phyloP scores from a whole-genome alignment of 805 yeast genomes.

The Pichia gijzeniarum region DNA sequence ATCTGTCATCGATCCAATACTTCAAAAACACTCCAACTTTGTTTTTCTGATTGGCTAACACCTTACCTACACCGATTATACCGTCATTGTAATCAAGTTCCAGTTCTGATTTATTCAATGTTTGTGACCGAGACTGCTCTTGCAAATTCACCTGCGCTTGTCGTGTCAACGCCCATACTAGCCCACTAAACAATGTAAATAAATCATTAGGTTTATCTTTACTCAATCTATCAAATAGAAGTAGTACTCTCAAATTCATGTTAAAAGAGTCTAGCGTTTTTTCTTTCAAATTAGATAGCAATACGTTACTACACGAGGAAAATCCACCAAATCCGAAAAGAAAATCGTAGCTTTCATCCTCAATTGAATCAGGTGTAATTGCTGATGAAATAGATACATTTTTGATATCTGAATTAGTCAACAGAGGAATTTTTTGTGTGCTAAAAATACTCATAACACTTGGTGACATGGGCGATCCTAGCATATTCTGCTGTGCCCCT shows the following conservation, averaged over 20 bases:
- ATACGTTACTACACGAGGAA: slow-evolving; percentile 22
- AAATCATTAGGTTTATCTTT: slow-evolving; percentile 26
- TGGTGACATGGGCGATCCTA: slow-evolving; percentile 9
- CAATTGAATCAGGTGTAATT: slow-evolving; percentile 23
- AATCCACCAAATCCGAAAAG: slow-evolving; percentile 20
- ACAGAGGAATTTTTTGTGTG: not conserved
- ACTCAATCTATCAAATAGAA: slow-evolving; percentile 29
- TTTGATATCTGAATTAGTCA: not conserved
- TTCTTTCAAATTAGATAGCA: slow-evolving; percentile 24
- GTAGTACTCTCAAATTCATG: slow-evolving; percentile 27
- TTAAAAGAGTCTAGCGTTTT: slow-evolving; percentile 30
- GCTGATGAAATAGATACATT: slow-evolving; percentile 30
- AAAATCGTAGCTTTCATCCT: slow-evolving; percentile 21
- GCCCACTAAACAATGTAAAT: slow-evolving; percentile 27
- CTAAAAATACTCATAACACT: slow-evolving; percentile 2
- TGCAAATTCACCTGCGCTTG: slow-evolving; percentile 4
- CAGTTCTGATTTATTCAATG: too few species aligned
- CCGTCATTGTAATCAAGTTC: slow-evolving; percentile 18
- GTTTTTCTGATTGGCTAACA: slow-evolving; percentile 23
- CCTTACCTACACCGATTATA: slow-evolving; percentile 23
- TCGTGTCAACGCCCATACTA: slow-evolving; percentile 21
- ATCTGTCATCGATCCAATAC: slow-evolving; percentile 30
- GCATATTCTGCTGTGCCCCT: not conserved
- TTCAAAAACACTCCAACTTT: slow-evolving; percentile 30
- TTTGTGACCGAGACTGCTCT: too few species aligned